Evolutionary conservation across 148 eudicot genomes (phyloP), one percentile per base, ranked within the genome.

Genomic region (Talinum fruticosum): DNA sequence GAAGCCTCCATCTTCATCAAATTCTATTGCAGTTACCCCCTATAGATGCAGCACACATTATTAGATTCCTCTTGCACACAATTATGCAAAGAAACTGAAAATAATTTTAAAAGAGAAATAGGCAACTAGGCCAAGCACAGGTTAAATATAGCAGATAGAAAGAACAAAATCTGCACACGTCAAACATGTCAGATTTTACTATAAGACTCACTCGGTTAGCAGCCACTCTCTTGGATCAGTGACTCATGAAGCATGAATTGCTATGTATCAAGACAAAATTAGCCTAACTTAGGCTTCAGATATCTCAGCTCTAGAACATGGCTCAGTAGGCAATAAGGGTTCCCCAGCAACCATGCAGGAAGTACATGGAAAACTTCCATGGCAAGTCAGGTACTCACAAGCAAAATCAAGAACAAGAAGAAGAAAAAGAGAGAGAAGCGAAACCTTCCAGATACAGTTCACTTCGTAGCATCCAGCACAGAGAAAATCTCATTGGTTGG

Each of bases 11-110:
- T 83, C 94, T 61, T 88, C 94, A 85, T 93, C 97, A 81, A 96
- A 96, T 75, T 86, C 88, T 62, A 96, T 51, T 53, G 97, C 97
- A 69, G 99, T 96, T 73, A 96, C 97, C 87, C 88, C 91, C 96
- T 88, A 73, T 35, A 74, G 69, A 76, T 28, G 23, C 66, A 53
- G 61, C 53, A 72, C 6, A 83, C 28, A 54, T 47, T 41, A 53
- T 88, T 76, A 84, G 67, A 75, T 37, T 71, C 19, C 37, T 72
- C 38, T 62, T 66, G 28, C 32, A 66, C 71, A 35, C 33, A 49
- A 76, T 19, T 34, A 19, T 29, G n/a, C 16, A 8, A 26, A 51
- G 28, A 23, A 33, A 8, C 32, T 32, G n/a, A 23, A 67, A 41
- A 45, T 28, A 28, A 21, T 70, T 35, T 21, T 36, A 5, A 28